A percentile compares a stretch with the other conserved stretches of the same genome.
Conservation (phyloP, 352 stramenopile genomes). For the Phytopythium chamaehyphon region DNA sequence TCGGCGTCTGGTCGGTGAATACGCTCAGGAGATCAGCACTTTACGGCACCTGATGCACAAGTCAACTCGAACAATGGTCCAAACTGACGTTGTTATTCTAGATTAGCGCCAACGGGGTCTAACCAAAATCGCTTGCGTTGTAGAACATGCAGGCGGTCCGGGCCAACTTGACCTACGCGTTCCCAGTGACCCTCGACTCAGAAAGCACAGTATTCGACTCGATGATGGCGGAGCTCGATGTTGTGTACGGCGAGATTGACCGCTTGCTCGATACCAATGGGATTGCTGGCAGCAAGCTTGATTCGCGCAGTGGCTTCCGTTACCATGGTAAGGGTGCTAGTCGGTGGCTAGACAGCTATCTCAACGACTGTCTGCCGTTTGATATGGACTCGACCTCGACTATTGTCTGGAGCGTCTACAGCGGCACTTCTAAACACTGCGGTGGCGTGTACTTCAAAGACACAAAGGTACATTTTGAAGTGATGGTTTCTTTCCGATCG, state of each 20-base stretch:
- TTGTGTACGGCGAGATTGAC: conserved; percentile 13
- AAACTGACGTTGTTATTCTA: too few relatives aligned
- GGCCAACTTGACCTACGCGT: conserved; percentile 1
- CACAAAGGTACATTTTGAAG: conserved; percentile 1
- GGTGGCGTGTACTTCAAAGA: conserved; percentile 15
- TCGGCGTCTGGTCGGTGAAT: conserved; percentile 25
- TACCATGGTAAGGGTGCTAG: conserved; percentile 14
- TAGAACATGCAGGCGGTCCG: conserved; percentile 10
- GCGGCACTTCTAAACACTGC: conserved; percentile 13
- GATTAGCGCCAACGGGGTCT: conserved; percentile 3
- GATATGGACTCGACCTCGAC: conserved; percentile 5
- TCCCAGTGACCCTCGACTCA: background rate
- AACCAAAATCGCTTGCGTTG: too few relatives aligned
- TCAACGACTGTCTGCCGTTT: conserved; percentile 15
- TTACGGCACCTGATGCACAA: conserved; percentile 22
- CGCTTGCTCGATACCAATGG: conserved; percentile 13
- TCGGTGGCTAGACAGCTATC: conserved; percentile 17
- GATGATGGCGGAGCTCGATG: conserved; percentile 10
- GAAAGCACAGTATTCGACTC: conserved; percentile 8
- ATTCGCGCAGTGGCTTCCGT: conserved; percentile 4
- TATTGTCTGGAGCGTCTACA: conserved; percentile 15
- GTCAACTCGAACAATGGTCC: too few relatives aligned
- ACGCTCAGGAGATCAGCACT: conserved; percentile 24
- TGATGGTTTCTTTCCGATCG: too few relatives aligned
- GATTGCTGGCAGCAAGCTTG: background rate